A percentile compares a stretch with the other conserved stretches of the same genome.
phyloP scores from a whole-genome alignment of 179 eudicot species.

The Spergularia azorica region DNA sequence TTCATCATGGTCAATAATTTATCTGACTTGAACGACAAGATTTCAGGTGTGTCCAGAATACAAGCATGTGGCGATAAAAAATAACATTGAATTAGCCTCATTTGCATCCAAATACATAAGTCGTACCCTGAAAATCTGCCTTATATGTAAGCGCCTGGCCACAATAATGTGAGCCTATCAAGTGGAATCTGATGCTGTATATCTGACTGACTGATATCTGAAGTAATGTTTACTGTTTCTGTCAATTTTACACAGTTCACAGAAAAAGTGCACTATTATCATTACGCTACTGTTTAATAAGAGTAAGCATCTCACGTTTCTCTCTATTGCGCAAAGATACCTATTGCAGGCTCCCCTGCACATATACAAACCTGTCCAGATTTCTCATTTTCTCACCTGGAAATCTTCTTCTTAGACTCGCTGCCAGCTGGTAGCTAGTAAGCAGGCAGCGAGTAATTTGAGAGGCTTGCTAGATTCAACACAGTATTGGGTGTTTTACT shows the following conservation, averaged over 20 bases:
- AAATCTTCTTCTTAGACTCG: no score
- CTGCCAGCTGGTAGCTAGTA: no score
- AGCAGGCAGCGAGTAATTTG: no score
- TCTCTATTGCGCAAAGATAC: no score
- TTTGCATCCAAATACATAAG: not conserved
- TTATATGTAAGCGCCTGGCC: not conserved
- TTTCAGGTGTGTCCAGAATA: not conserved
- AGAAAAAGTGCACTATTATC: not conserved
- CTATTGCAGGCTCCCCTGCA: no score
- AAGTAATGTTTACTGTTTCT: not conserved
- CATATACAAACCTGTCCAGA: no score
- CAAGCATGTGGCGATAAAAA: not conserved
- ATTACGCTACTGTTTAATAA: not conserved
- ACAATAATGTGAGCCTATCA: not conserved
- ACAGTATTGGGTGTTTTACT: no score
- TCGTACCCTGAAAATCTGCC: conserved; percentile 2
- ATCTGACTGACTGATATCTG: not conserved
- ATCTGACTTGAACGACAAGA: not conserved
- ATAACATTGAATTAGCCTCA: not conserved
- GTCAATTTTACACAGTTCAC: not conserved
- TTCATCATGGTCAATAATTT: not conserved
- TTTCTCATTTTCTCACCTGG: no score
- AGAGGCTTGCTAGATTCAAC: no score
- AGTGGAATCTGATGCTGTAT: not conserved
- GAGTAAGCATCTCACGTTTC: no score